These are phyloP conservation scores for Prunus yedoensis DNA, from an alignment of 331 rosid genomes.

Conservation along the genomic window DNA sequence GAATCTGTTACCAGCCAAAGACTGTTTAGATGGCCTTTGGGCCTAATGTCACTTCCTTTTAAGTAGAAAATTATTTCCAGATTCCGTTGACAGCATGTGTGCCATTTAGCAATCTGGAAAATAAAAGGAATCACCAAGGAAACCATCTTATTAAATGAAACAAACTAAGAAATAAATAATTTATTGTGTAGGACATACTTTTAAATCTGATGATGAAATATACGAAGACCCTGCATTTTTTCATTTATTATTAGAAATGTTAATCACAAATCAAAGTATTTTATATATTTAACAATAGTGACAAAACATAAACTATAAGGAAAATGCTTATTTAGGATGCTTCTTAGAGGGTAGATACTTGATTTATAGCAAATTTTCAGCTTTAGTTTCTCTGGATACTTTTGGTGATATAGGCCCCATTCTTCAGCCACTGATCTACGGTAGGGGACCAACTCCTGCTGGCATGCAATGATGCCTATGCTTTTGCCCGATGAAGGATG, in stretches of 20 bases:
- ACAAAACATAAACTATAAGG: neutral
- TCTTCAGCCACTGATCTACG: conserved; percentile 66
- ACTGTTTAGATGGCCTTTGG: neutral
- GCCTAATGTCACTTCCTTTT: neutral
- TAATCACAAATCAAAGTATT: neutral
- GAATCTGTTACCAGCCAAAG: no score
- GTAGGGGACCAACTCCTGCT: conserved; percentile 56
- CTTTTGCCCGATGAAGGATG: conserved; percentile 69
- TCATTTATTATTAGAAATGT: neutral
- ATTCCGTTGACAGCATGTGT: neutral
- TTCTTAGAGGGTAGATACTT: neutral
- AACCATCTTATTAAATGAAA: neutral
- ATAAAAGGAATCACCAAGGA: neutral
- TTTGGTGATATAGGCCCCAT: conserved; percentile 24
- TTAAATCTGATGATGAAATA: no score
- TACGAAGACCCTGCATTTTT: neutral
- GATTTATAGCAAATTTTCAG: neutral
- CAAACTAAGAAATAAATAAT: neutral
- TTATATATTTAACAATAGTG: neutral
- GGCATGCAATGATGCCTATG: conserved; percentile 75
- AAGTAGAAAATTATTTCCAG: neutral
- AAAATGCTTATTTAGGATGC: neutral
- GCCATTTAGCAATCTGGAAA: neutral
- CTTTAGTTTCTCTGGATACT: neutral
- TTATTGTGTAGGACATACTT: no score